phyloP scores from a whole-genome alignment of 805 yeast species.

The Zygosaccharomyces rouxii region DNA sequence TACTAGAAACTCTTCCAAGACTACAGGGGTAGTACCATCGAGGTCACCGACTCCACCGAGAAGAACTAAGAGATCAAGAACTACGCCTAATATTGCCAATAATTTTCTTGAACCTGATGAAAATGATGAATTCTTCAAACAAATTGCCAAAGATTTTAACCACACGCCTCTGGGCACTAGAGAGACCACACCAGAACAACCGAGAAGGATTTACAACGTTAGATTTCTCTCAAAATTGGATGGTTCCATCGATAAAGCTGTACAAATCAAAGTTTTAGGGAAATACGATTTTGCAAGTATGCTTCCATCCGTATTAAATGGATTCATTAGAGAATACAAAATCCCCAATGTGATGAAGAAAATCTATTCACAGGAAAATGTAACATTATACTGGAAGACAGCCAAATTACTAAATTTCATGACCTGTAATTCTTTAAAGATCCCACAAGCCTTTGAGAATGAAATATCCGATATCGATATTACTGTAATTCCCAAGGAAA shows the following conservation, averaged over 20 bases:
- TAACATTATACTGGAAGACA: slow-evolving; percentile 28
- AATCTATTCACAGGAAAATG: slow-evolving; percentile 21
- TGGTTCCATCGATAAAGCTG: slow-evolving; percentile 25
- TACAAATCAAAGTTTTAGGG: slow-evolving; percentile 31
- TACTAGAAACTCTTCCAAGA: slow-evolving; percentile 1
- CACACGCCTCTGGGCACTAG: slow-evolving; percentile 7
- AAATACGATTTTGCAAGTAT: slow-evolving; percentile 25
- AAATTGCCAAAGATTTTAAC: slow-evolving; percentile 17
- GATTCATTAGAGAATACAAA: slow-evolving; percentile 22
- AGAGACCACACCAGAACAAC: slow-evolving; percentile 11
- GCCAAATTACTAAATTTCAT: slow-evolving; percentile 30
- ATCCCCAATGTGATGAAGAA: slow-evolving; percentile 16
- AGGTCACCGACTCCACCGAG: slow-evolving; percentile 3
- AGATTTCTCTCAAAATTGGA: slow-evolving; percentile 28
- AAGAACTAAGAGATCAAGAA: slow-evolving; percentile 6
- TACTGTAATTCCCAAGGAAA: slow-evolving; percentile 21
- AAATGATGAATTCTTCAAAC: slow-evolving; percentile 26
- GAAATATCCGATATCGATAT: slow-evolving; percentile 26
- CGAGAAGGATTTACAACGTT: slow-evolving; percentile 26
- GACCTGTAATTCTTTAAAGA: slow-evolving; percentile 31
- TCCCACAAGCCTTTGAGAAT: slow-evolving; percentile 21
- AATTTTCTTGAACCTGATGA: slow-evolving; percentile 18
- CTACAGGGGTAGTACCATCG: neutral
- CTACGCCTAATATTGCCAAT: slow-evolving; percentile 1
- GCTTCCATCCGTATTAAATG: slow-evolving; percentile 27